phyloP scores from a whole-genome alignment of 192 early-diverging fungal genomes.

The Umbelopsis vinacea region DNA sequence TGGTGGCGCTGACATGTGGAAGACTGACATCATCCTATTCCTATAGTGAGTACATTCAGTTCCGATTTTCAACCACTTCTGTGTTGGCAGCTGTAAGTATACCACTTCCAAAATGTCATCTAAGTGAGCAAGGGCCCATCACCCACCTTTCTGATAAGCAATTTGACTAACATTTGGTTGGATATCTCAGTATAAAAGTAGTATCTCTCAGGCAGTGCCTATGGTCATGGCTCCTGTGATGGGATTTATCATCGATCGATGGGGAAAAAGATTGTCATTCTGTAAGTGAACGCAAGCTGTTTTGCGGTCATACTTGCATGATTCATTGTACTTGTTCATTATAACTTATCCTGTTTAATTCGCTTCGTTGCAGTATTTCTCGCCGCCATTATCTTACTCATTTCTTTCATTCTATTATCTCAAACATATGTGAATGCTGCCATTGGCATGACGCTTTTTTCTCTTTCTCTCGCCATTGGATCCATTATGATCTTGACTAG shows the following conservation, averaged over 20 bases:
- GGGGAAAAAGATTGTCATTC: slow-evolving; percentile 53
- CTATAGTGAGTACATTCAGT: slow-evolving; percentile 36
- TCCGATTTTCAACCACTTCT: slow-evolving; percentile 31
- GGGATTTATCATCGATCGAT: slow-evolving; percentile 58
- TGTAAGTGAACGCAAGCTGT: slow-evolving; percentile 26
- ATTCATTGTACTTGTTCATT: not conserved
- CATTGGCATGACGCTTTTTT: slow-evolving; percentile 61
- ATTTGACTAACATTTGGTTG: not conserved
- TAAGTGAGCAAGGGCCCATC: too few relatives aligned
- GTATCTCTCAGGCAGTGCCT: slow-evolving; percentile 59
- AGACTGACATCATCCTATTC: not conserved
- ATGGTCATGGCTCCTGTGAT: slow-evolving; percentile 54
- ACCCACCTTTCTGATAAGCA: too few relatives aligned
- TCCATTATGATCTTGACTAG: slow-evolving; percentile 60
- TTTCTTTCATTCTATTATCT: slow-evolving; percentile 47
- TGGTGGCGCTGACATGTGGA: not conserved
- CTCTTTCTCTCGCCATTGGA: slow-evolving; percentile 58
- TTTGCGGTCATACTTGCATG: not conserved
- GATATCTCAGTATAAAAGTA: slow-evolving; percentile 43
- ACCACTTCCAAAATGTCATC: too few relatives aligned
- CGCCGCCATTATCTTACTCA: slow-evolving; percentile 26
- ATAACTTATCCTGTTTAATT: not conserved
- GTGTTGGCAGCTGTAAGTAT: slow-evolving; percentile 36
- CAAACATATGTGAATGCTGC: slow-evolving; percentile 57
- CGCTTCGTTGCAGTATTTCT: slow-evolving; percentile 18